Percentiles rank a stretch among this genome's conserved stretches.
Conservation (phyloP, 768 basidiomycete genomes). For the Rubroboletus satanas region DNA sequence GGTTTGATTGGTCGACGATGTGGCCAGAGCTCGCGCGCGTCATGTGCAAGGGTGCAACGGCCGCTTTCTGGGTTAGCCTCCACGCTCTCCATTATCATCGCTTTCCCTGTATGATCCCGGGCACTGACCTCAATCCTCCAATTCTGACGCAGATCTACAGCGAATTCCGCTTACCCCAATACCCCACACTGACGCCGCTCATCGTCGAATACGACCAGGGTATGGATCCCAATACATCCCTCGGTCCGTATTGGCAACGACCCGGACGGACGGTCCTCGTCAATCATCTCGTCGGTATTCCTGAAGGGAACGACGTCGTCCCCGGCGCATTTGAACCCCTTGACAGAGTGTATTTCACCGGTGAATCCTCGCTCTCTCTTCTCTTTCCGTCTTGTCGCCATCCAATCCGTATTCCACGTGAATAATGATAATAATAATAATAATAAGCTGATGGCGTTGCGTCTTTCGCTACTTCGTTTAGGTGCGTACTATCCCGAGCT, state of each 20-base stretch:
- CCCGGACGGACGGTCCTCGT: neutral
- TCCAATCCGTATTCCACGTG: neutral
- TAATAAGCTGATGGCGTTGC: neutral
- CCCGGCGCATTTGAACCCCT: conserved; percentile 34
- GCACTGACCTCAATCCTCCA: neutral
- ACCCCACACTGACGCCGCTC: conserved; percentile 1
- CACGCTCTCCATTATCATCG: too few relatives aligned
- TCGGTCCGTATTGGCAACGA: conserved; percentile 8
- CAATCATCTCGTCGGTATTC: conserved; percentile 1
- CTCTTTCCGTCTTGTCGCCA: too few relatives aligned
- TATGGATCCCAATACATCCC: neutral
- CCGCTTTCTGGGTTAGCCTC: conserved; percentile 65
- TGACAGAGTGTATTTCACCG: conserved; percentile 57
- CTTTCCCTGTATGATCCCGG: neutral
- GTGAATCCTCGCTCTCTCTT: conserved; percentile 23
- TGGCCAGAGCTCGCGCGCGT: conserved; percentile 68
- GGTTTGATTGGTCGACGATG: conserved; percentile 71
- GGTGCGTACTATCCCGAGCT: conserved; percentile 42
- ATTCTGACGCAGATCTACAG: neutral
- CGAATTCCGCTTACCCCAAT: conserved; percentile 5
- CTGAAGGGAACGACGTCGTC: neutral
- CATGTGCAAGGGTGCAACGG: conserved; percentile 57
- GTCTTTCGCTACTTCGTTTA: conserved; percentile 9
- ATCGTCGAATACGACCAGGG: conserved; percentile 1
- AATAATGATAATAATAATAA: neutral